These are phyloP conservation scores for Simplicillium sp. DNA, from an alignment of 2,329 filamentous ascomycete species.

Conservation along the genomic window DNA sequence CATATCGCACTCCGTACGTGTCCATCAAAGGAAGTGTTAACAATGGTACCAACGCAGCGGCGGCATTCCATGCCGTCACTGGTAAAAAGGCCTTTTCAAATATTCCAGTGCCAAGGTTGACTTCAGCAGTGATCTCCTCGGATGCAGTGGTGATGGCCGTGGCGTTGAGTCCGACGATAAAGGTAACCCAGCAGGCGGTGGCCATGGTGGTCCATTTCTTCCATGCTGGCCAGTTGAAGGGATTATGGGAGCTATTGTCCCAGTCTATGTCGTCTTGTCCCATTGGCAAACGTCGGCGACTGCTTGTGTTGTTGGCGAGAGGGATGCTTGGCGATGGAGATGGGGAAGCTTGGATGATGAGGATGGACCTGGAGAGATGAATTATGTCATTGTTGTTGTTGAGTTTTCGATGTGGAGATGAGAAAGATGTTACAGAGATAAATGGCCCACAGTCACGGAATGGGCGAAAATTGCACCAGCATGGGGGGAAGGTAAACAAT, in stretches of 20 bases:
- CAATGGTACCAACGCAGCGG: slow-evolving; percentile 5
- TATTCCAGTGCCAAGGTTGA: background rate
- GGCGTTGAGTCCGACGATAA: slow-evolving; percentile 8
- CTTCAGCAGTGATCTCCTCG: slow-evolving; percentile 2
- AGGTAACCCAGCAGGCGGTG: slow-evolving; percentile 3
- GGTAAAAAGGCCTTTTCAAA: slow-evolving; percentile 7
- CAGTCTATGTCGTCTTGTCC: slow-evolving; percentile 1
- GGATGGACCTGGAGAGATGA: background rate
- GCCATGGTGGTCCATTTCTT: slow-evolving; percentile 8
- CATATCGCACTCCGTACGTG: slow-evolving; percentile 6
- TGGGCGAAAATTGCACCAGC: too few relatives aligned
- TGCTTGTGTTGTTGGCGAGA: too few relatives aligned
- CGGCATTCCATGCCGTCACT: slow-evolving; percentile 8
- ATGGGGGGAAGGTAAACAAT: too few relatives aligned
- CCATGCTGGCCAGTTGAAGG: slow-evolving; percentile 3
- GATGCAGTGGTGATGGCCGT: slow-evolving; percentile 8
- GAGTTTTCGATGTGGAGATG: too few relatives aligned
- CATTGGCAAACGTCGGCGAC: too few relatives aligned
- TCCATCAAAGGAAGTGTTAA: slow-evolving; percentile 8
- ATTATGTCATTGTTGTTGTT: background rate
- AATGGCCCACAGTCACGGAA: too few relatives aligned
- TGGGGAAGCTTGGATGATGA: too few relatives aligned
- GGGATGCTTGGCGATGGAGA: too few relatives aligned
- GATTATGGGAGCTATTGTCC: slow-evolving; percentile 4
- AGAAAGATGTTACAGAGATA: too few relatives aligned